Percentiles rank a stretch among this genome's conserved stretches.
Evolutionary conservation across 2,329 filamentous ascomycete species (phyloP).

Genomic region (Alternaria longipes): DNA sequence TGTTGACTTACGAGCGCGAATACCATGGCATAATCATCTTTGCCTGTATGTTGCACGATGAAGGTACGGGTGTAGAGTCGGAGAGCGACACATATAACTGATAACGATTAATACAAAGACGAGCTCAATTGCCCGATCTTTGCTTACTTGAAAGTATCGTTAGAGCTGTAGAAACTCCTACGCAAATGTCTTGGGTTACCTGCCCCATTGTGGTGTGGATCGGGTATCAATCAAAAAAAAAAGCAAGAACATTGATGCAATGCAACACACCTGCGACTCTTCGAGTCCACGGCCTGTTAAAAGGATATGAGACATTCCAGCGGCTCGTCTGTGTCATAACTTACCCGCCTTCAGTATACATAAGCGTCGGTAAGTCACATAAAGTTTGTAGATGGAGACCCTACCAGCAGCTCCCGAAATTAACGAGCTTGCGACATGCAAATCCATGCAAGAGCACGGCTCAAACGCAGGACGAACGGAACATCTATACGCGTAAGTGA

Average conservation of each 20-base stretch:
- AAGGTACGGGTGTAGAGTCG: constrained; percentile 31
- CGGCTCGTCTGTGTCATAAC: background rate
- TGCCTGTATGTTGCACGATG: constrained; percentile 38
- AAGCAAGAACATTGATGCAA: background rate
- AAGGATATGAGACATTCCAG: constrained; percentile 4
- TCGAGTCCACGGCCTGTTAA: background rate
- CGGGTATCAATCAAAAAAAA: background rate
- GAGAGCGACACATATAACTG: constrained; percentile 38
- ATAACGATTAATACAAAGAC: constrained; percentile 4
- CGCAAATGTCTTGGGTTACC: constrained; percentile 27
- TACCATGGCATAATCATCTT: constrained; percentile 44
- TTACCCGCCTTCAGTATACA: background rate
- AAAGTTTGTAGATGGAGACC: constrained; percentile 10
- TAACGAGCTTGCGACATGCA: constrained; percentile 7
- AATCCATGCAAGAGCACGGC: constrained; percentile 11
- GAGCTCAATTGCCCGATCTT: background rate
- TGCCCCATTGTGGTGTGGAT: constrained; percentile 1
- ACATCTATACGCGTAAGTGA: background rate
- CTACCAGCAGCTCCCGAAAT: background rate
- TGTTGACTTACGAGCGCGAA: constrained; percentile 34
- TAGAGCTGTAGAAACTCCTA: constrained; percentile 32
- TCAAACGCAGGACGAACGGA: constrained; percentile 1
- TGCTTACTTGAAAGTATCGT: constrained; percentile 33
- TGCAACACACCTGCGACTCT: background rate
- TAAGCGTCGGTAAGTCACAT: background rate